Base-by-base conservation (phyloP, 768 basidiomycete genomes). In the Suillus paluster region DNA sequence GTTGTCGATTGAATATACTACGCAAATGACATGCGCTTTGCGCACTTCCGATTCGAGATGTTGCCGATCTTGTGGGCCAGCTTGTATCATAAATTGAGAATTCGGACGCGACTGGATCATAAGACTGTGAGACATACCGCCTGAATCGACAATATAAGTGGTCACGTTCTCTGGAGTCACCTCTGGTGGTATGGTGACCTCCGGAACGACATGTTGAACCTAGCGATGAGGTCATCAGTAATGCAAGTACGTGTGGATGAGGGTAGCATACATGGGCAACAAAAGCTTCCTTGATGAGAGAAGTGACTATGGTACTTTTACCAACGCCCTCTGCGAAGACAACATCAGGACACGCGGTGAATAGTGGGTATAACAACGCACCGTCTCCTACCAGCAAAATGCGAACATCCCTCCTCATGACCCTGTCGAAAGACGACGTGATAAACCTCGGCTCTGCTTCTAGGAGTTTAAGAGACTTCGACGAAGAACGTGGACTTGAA, bases 121-220 rank as follows among this genome's bases (percentile, higher is more conserved):
- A 48, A 56, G 42, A 39, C 14, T 44, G 56, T 39, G 38, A 25
- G n/a, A 81, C 88, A 64, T 70, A 95, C 97, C 90, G 75, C 96
- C 96, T 54, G 97, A 95, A 78, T 99, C 97, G 58, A 99, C 93
- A 64, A 99, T 98, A 73, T 96, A 94, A 5, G 96, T 98, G 1
- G 97, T 98, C 44, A 99, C 94, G 73, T 97, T 95, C 79, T 97
- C 95, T 54, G 97, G 94, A 23, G 95, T 97, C 52, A 97, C 94
- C 77, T 96, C 94, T 69, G 96, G 95, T 8, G 97, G 97, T 59
- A 99, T 97, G 8, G 97, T 98, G 50, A 99, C 95, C 76, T 98
- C 97, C 4, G 97, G 97, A 44, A 98, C 90, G 69, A 97, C 83
- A 68, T 94, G 92, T 76, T 97, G 95, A 50, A 97, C 95, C 96